phyloP scores from a whole-genome alignment of 2,329 filamentous ascomycete genomes.

The Aspergillus ruber region DNA sequence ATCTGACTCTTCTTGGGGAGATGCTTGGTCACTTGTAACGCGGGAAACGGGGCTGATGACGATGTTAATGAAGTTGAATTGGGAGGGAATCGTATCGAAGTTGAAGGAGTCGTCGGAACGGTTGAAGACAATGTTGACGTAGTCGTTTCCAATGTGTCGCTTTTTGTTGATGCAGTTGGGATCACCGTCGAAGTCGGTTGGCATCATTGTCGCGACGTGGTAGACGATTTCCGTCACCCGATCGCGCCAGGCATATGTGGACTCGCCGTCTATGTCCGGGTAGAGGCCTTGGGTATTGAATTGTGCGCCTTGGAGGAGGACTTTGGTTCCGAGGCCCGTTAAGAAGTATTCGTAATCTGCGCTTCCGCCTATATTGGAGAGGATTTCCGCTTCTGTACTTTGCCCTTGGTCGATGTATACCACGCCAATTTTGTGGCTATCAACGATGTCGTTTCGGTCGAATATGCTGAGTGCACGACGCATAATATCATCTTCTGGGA shows the following conservation, averaged over 20 bases:
- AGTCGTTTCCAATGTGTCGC: constrained; percentile 92
- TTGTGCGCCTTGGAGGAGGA: constrained; percentile 69
- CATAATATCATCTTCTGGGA: constrained; percentile 66
- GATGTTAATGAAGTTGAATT: constrained; percentile 96
- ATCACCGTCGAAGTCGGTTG: constrained; percentile 72
- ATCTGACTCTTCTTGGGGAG: not conserved
- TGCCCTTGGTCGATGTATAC: constrained; percentile 89
- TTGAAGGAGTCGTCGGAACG: constrained; percentile 84
- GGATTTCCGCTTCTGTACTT: constrained; percentile 71
- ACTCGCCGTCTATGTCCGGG: constrained; percentile 74
- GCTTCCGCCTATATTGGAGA: constrained; percentile 80
- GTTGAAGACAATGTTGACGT: constrained; percentile 97
- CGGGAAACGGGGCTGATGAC: constrained; percentile 74
- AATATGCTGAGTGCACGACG: constrained; percentile 72
- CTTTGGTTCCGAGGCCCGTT: constrained; percentile 71
- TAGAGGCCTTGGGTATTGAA: constrained; percentile 95
- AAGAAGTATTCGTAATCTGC: constrained; percentile 83
- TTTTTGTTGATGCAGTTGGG: constrained; percentile 78
- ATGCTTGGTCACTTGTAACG: constrained; percentile 17
- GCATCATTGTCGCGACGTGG: constrained; percentile 96
- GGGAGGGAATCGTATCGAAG: constrained; percentile 86
- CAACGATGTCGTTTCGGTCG: constrained; percentile 81
- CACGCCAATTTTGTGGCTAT: constrained; percentile 91
- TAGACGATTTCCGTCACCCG: constrained; percentile 92
- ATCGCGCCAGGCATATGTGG: constrained; percentile 90